These are phyloP conservation scores for Rutstroemia sp. DNA, from an alignment of 2,329 filamentous ascomycete genomes.

Conservation along the genomic window DNA sequence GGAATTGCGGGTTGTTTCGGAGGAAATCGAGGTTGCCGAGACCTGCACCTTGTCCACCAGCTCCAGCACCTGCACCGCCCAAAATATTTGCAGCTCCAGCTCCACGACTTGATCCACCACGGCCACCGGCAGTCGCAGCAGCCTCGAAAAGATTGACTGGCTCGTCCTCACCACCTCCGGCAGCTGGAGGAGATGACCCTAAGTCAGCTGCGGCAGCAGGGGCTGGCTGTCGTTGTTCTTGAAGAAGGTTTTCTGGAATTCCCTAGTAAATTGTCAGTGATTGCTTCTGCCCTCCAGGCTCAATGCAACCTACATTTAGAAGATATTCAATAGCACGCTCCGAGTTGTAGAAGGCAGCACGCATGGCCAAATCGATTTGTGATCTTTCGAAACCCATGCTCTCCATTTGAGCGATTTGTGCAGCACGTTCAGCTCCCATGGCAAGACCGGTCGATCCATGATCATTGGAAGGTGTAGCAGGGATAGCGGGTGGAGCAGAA, in stretches of 20 bases:
- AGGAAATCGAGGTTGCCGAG: conserved; percentile 86
- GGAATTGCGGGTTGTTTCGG: conserved; percentile 92
- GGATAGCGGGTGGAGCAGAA: conserved; percentile 42
- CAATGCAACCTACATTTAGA: conserved; percentile 56
- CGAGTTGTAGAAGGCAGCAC: conserved; percentile 93
- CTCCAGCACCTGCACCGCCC: conserved; percentile 37
- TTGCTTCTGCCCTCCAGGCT: background rate
- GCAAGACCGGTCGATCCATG: conserved; percentile 64
- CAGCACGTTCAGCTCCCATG: conserved; percentile 74
- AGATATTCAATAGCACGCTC: conserved; percentile 97
- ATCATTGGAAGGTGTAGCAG: conserved; percentile 49
- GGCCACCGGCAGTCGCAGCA: conserved; percentile 46
- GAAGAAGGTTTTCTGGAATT: conserved; percentile 77
- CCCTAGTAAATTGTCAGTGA: conserved; percentile 47
- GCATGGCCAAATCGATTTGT: conserved; percentile 89
- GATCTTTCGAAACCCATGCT: conserved; percentile 89
- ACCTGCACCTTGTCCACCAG: conserved; percentile 36
- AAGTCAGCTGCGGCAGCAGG: conserved; percentile 38
- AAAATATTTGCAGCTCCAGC: conserved; percentile 36
- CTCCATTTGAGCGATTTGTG: conserved; percentile 87
- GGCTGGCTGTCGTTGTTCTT: conserved; percentile 52
- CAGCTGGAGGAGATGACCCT: conserved; percentile 31
- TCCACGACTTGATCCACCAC: conserved; percentile 37
- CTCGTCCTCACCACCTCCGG: conserved; percentile 51
- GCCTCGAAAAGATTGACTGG: conserved; percentile 88